A percentile compares a stretch with the other conserved stretches of the same genome.
Conservation (phyloP, 352 stramenopile species). For the Phytophthora boehmeriae region DNA sequence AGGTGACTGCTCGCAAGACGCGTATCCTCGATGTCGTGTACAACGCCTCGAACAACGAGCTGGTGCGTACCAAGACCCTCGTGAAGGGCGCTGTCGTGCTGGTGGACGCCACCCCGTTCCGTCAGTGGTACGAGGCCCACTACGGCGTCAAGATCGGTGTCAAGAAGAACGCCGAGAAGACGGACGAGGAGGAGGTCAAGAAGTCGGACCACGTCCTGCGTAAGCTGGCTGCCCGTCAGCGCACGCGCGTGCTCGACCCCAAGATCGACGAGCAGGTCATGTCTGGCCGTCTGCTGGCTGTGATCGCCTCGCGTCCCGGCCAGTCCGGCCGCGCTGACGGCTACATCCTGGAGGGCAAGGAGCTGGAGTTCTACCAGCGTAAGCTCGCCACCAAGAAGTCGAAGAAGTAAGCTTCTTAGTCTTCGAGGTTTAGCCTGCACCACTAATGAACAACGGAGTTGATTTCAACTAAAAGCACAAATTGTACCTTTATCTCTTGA, state of each 20-base stretch:
- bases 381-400: conserved; percentile 99
- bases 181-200: conserved; percentile 89
- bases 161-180: conserved; percentile 88
- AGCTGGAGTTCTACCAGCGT: conserved; percentile 99
- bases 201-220: conserved; percentile 93
- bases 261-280: conserved; percentile 98
- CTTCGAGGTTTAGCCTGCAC: conserved; percentile 19
- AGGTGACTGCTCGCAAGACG: conserved; percentile 98
- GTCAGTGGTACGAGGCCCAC: conserved; percentile 99
- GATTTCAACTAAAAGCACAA: conserved; percentile 44
- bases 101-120: conserved; percentile 99
- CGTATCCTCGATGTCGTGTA: conserved; percentile 99
- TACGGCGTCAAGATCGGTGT: conserved; percentile 95
- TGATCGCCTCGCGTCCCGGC: conserved; percentile 97
- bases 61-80: conserved; percentile 99
- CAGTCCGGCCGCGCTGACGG: conserved; percentile 98
- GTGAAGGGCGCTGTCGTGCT: conserved; percentile 99
- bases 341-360: conserved; percentile 99
- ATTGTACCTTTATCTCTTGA: conserved; percentile 12
- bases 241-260: conserved; percentile 91
- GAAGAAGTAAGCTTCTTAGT: conserved; percentile 87
- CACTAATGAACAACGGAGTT: conserved; percentile 55
- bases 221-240: conserved; percentile 95
- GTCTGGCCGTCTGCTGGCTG: conserved; percentile 96
- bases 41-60: conserved; percentile 99